A percentile compares a stretch with the other conserved stretches of the same genome.
Evolutionary conservation across 2,329 filamentous ascomycete genomes (phyloP).

Genomic region (Cytospora mali): DNA sequence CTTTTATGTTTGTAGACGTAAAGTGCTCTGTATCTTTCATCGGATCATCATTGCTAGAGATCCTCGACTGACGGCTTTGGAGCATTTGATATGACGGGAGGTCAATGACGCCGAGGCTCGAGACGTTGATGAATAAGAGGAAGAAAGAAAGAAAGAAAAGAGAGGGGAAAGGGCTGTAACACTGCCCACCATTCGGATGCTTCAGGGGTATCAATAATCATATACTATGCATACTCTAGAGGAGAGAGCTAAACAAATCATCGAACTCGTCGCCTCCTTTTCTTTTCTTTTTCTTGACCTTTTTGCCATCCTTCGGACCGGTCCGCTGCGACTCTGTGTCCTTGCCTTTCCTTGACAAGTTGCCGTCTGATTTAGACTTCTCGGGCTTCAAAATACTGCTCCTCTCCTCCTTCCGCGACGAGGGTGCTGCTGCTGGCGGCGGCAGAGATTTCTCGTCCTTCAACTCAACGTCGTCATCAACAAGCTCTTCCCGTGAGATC

Average conservation of each 20-base stretch:
- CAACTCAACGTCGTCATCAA: conserved; percentile 4
- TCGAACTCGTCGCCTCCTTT: conserved; percentile 69
- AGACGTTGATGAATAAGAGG: too few species aligned
- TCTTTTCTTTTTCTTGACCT: conserved; percentile 55
- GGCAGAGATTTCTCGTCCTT: not conserved
- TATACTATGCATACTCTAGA: conserved; percentile 38
- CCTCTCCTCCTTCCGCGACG: conserved; percentile 18
- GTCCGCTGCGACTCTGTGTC: conserved; percentile 24
- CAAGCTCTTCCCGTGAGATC: conserved; percentile 32
- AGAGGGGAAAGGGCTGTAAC: too few species aligned
- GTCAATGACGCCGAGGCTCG: not conserved
- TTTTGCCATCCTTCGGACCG: conserved; percentile 48
- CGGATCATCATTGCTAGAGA: too few species aligned
- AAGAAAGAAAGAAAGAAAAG: too few species aligned
- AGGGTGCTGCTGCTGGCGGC: not conserved
- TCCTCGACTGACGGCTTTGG: too few species aligned
- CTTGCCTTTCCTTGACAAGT: not conserved
- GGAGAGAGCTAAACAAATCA: conserved; percentile 67
- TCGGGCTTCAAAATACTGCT: conserved; percentile 22
- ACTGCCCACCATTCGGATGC: not conserved
- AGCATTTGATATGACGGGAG: too few species aligned
- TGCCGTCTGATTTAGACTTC: conserved; percentile 1
- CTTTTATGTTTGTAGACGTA: too few species aligned
- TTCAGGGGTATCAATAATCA: conserved; percentile 3
- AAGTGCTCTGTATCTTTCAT: too few species aligned